phyloP scores from a whole-genome alignment of 495 filamentous ascomycete genomes.

The Hypoxylon crocopeplum region DNA sequence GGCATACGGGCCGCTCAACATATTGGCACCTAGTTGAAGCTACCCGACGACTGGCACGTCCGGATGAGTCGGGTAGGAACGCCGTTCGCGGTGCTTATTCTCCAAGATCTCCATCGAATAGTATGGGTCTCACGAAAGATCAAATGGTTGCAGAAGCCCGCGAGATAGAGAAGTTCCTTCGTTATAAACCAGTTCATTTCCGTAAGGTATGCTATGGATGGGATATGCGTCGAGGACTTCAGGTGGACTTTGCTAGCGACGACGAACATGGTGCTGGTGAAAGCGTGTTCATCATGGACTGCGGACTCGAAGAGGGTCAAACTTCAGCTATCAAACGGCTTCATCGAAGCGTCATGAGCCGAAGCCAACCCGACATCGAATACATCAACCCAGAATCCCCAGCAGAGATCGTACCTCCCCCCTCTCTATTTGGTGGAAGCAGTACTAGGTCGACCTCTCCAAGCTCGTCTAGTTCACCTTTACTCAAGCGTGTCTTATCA shows the following conservation, averaged over 20 bases:
- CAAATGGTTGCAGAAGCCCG: slow-evolving; percentile 76
- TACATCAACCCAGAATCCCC: slow-evolving; percentile 24
- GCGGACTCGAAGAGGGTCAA: slow-evolving; percentile 65
- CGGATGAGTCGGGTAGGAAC: slow-evolving; percentile 69
- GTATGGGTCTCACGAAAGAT: slow-evolving; percentile 71
- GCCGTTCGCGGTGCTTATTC: slow-evolving; percentile 55
- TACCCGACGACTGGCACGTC: slow-evolving; percentile 70
- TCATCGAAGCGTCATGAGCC: slow-evolving; percentile 26
- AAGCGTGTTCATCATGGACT: slow-evolving; percentile 73
- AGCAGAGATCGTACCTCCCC: slow-evolving; percentile 5
- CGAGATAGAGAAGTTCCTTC: slow-evolving; percentile 80
- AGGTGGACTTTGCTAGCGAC: slow-evolving; percentile 88
- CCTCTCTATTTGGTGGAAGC: slow-evolving; percentile 44
- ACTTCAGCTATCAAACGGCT: slow-evolving; percentile 45
- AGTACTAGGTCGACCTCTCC: slow-evolving; percentile 17
- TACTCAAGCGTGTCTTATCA: slow-evolving; percentile 19
- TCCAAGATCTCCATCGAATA: slow-evolving; percentile 54
- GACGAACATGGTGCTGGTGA: slow-evolving; percentile 78
- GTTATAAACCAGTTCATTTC: slow-evolving; percentile 78
- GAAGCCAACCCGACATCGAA: slow-evolving; percentile 20
- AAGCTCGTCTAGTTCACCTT: slow-evolving; percentile 22
- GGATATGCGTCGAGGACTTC: slow-evolving; percentile 88
- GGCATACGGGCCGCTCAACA: slow-evolving; percentile 77
- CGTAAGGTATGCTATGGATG: slow-evolving; percentile 80
- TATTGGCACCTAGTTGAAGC: slow-evolving; percentile 82